phyloP scores from a whole-genome alignment of 257 asterid species.

The Avicennia marina region DNA sequence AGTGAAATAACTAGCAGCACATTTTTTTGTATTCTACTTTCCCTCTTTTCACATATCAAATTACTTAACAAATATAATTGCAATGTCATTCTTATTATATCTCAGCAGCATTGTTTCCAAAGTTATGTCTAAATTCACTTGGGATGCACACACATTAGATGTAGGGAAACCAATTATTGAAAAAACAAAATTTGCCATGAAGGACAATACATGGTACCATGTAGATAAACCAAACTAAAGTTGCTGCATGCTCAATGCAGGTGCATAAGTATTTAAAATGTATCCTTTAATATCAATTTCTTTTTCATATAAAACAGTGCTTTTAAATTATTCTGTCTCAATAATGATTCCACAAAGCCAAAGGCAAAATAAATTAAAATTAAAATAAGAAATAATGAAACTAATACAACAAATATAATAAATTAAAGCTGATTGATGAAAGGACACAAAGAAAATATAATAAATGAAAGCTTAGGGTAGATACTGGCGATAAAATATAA shows the following conservation, averaged over 20 bases:
- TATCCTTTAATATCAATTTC: no score
- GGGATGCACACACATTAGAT: slow-evolving; percentile 1
- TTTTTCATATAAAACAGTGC: no score
- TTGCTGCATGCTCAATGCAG: no score
- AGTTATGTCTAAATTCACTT: neutral
- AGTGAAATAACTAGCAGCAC: slow-evolving; percentile 1
- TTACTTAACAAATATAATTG: neutral
- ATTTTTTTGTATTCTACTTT: neutral
- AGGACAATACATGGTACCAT: slow-evolving; percentile 4
- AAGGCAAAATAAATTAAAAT: no score
- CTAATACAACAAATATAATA: no score
- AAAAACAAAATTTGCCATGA: neutral
- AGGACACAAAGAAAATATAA: no score
- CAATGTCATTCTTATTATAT: neutral
- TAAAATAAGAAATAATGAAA: no score
- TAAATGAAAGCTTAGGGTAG: no score
- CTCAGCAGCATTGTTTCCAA: neutral
- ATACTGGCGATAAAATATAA: no score
- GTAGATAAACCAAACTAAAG: neutral
- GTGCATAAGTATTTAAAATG: no score
- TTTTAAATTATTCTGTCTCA: no score
- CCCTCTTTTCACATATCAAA: neutral
- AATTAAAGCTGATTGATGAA: no score
- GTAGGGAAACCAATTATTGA: neutral
- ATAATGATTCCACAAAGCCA: neutral